Percentiles rank a stretch among this genome's conserved stretches.
These are phyloP conservation scores for Chlamydomonas eustigma DNA, from an alignment of 139 green algal species.

Conservation along the genomic window DNA sequence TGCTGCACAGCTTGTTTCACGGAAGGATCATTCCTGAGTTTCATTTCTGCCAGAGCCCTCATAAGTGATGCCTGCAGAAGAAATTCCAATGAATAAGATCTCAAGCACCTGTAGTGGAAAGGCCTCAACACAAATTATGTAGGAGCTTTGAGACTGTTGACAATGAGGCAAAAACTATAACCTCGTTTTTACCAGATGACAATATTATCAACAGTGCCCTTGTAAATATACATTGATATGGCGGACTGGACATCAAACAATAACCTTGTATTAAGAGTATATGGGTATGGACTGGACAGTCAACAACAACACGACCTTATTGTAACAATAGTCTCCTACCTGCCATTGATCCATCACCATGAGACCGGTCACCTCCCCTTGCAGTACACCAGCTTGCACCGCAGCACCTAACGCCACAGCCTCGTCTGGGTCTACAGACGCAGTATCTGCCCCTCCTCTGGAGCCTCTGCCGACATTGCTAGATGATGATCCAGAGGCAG, in stretches of 20 bases:
- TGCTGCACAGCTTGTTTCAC: conserved; percentile 20
- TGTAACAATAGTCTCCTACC: conserved; percentile 10
- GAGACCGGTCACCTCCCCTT: conserved; percentile 68
- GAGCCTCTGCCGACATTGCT: neutral
- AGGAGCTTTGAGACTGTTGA: no score
- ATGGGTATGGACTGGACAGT: no score
- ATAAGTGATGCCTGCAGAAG: conserved; percentile 80
- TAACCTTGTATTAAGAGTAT: no score
- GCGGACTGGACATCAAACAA: no score
- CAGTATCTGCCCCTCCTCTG: neutral
- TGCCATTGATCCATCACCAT: conserved; percentile 80
- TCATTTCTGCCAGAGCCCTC: conserved; percentile 62
- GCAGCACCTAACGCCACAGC: conserved; percentile 83
- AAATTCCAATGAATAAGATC: no score
- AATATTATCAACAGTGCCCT: no score
- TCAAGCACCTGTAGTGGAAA: no score
- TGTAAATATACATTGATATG: no score
- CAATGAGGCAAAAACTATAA: no score
- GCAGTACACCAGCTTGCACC: conserved; percentile 77
- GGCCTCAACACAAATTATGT: no score
- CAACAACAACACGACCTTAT: neutral
- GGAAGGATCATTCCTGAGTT: conserved; percentile 31
- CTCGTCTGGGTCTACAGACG: conserved; percentile 72
- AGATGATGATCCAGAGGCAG: neutral
- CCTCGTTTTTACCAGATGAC: no score